phyloP scores from a whole-genome alignment of 108 stramenopile genomes.

The Nannochloropsis gaditana region DNA sequence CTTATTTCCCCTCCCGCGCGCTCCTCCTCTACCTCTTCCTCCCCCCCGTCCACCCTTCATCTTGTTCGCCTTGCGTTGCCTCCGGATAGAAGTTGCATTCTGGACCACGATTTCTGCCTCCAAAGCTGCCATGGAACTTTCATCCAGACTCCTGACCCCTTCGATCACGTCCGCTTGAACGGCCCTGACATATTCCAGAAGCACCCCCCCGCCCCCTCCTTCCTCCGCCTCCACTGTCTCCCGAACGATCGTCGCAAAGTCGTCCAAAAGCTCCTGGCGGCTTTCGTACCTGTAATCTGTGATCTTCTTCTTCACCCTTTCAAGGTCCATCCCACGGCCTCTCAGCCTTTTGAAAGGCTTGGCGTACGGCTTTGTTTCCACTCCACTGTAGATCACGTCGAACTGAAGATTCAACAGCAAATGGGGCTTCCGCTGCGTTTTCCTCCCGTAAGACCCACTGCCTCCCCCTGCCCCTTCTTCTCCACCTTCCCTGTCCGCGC shows the following conservation, averaged over 20 bases:
- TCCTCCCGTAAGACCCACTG: background rate
- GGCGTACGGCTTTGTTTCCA: background rate
- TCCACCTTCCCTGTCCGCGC: background rate
- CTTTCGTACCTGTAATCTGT: background rate
- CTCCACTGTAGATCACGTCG: background rate
- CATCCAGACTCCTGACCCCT: background rate
- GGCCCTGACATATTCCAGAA: background rate
- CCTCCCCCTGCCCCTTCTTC: background rate
- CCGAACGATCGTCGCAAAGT: background rate
- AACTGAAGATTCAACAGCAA: background rate
- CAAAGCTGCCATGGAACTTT: background rate
- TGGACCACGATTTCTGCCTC: background rate
- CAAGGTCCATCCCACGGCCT: background rate
- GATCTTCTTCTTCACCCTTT: background rate
- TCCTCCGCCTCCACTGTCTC: background rate
- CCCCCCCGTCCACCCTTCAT: background rate
- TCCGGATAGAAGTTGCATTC: background rate
- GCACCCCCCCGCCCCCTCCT: background rate
- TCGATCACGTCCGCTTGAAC: background rate
- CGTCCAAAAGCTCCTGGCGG: background rate
- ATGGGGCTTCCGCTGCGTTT: background rate
- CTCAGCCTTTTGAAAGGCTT: background rate
- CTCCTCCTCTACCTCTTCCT: background rate
- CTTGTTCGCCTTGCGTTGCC: background rate
- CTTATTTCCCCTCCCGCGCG: background rate